These are phyloP conservation scores for Cyanodermella asteris DNA, from an alignment of 2,329 filamentous ascomycete species.

Conservation along the genomic window DNA sequence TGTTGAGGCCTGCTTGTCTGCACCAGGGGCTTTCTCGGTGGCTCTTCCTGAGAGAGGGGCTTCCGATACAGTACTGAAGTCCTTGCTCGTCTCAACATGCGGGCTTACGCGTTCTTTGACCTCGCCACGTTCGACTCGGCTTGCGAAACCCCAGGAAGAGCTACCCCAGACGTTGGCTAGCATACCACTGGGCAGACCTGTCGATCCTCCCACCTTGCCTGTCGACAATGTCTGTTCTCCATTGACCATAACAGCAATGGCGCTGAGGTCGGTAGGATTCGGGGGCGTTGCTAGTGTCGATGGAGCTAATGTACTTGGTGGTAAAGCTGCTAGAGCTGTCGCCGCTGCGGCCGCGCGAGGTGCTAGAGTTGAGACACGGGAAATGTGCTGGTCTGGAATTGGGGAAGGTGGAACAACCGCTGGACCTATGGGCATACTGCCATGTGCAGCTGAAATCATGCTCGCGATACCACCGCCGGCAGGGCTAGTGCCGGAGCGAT, in stretches of 20 bases:
- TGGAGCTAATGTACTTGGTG: slow-evolving; percentile 50
- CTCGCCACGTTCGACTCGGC: slow-evolving; percentile 36
- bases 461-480: slow-evolving; percentile 53
- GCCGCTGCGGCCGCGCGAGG: slow-evolving; percentile 1
- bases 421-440: slow-evolving; percentile 45
- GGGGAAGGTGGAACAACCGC: slow-evolving; percentile 18
- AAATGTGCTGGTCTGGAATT: slow-evolving; percentile 8
- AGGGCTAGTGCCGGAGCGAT: slow-evolving; percentile 16
- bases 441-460: slow-evolving; percentile 68
- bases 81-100: slow-evolving; percentile 12
- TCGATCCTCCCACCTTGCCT: slow-evolving; percentile 37
- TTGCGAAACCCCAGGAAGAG: slow-evolving; percentile 54
- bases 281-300: slow-evolving; percentile 66
- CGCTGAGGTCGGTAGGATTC: slow-evolving; percentile 65
- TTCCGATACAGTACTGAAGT: slow-evolving; percentile 10
- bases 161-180: slow-evolving; percentile 91
- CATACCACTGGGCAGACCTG: slow-evolving; percentile 60
- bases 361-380: slow-evolving; percentile 9
- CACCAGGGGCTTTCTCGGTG: slow-evolving; percentile 5
- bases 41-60: slow-evolving; percentile 8
- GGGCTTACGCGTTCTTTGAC: slow-evolving; percentile 12
- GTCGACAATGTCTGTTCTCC: slow-evolving; percentile 49
- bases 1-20: slow-evolving; percentile 8
- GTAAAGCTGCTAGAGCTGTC: slow-evolving; percentile 17
- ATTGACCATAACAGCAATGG: slow-evolving; percentile 59